Percentiles rank a stretch among this genome's conserved stretches.
phyloP scores from a whole-genome alignment of 768 basidiomycete species.

The Daedalea quercina region DNA sequence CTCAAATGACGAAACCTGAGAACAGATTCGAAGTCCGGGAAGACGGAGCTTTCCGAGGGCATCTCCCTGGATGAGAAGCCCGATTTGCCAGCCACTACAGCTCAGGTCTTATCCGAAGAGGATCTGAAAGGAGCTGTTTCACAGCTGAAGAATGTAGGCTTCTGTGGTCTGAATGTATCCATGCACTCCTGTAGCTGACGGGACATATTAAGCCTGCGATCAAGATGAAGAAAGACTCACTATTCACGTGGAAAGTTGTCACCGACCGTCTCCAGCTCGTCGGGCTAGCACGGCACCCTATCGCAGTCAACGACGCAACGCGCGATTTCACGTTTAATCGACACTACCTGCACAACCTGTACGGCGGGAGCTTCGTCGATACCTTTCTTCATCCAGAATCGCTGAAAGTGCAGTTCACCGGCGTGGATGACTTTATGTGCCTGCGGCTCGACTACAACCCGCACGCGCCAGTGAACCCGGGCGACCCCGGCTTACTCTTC shows the following conservation, averaged over 20 bases:
- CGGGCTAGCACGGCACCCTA: slow-evolving; percentile 4
- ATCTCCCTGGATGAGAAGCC: too few relatives aligned
- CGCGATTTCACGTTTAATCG: slow-evolving; percentile 1
- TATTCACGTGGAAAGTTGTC: slow-evolving; percentile 5
- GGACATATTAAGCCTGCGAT: slow-evolving; percentile 1
- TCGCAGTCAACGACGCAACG: slow-evolving; percentile 6
- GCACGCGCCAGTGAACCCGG: slow-evolving; percentile 9
- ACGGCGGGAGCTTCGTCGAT: slow-evolving; percentile 7
- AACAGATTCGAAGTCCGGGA: too few relatives aligned
- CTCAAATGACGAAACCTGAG: too few relatives aligned
- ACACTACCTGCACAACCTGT: slow-evolving; percentile 7
- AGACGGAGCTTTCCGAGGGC: too few relatives aligned
- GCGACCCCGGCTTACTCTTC: slow-evolving; percentile 8
- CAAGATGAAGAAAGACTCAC: slow-evolving; percentile 8
- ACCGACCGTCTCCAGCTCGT: slow-evolving; percentile 2
- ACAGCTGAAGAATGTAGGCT: too few relatives aligned
- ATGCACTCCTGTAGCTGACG: too few relatives aligned
- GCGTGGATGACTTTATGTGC: slow-evolving; percentile 8
- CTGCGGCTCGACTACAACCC: slow-evolving; percentile 9
- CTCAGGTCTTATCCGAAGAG: too few relatives aligned
- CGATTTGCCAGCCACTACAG: too few relatives aligned
- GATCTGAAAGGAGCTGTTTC: too few relatives aligned
- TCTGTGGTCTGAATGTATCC: too few relatives aligned
- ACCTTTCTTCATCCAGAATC: slow-evolving; percentile 2
- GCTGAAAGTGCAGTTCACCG: slow-evolving; percentile 2